Evolutionary conservation across 257 asterid genomes (phyloP).

Genomic region (Solanum okadae): DNA sequence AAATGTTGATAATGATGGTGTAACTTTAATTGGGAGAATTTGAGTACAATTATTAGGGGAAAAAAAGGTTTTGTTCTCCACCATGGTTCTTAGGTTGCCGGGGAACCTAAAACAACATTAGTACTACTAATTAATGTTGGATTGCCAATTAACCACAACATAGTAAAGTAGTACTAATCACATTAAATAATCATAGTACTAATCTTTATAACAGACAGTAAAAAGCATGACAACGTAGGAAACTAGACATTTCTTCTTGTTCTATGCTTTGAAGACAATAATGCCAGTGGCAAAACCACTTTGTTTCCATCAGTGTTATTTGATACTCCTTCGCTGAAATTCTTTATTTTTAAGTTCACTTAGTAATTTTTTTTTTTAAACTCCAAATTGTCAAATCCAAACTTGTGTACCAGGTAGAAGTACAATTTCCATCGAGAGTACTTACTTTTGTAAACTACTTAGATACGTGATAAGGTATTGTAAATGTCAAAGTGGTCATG

Average conservation of each 20-base stretch:
- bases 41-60: neutral
- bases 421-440: neutral
- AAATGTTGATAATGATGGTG: conserved; percentile 13
- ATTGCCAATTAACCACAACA: neutral
- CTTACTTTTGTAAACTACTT: neutral
- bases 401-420: neutral
- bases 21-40: neutral
- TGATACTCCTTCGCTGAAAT: neutral
- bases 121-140: neutral
- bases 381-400: neutral
- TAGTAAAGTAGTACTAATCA: neutral
- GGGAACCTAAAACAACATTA: conserved; percentile 11
- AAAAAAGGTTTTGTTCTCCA: neutral
- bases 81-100: conserved; percentile 18
- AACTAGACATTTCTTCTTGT: neutral
- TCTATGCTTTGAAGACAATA: neutral
- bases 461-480: neutral
- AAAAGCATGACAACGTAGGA: neutral
- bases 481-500: neutral
- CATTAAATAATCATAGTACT: neutral
- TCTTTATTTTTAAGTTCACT: neutral
- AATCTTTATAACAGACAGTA: neutral
- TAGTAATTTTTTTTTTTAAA: neutral
- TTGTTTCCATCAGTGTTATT: neutral
- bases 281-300: neutral